Conservation (phyloP, 2,329 filamentous ascomycete genomes). For the Emmonsiellopsis sp. region DNA sequence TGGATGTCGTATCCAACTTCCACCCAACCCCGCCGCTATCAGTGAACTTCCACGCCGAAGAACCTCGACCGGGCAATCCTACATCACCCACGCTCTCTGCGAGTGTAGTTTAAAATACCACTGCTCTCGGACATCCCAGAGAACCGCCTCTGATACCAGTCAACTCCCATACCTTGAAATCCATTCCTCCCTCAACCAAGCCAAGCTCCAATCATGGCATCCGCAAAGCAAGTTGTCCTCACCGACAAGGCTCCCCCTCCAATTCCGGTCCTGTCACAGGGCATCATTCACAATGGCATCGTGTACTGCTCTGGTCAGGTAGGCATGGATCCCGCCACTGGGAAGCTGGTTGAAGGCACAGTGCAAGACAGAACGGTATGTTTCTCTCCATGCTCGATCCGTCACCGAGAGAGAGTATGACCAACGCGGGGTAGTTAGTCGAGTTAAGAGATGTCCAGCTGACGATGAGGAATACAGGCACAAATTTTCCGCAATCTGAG, state of each 20-base stretch:
- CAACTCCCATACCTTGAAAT: neutral
- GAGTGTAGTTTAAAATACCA: neutral
- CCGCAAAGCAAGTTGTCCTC: constrained; percentile 31
- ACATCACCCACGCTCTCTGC: no score
- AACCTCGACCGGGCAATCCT: no score
- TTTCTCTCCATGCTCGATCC: no score
- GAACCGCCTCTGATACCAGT: neutral
- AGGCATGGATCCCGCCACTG: constrained; percentile 47
- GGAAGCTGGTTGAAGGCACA: constrained; percentile 45
- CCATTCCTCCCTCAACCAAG: neutral
- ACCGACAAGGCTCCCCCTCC: constrained; percentile 43
- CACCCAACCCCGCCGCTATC: no score
- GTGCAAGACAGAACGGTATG: constrained; percentile 11
- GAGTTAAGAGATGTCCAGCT: neutral
- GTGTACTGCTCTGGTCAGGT: constrained; percentile 63
- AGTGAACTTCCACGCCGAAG: no score
- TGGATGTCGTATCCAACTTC: no score
- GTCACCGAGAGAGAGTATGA: no score
- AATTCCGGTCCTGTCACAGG: constrained; percentile 50
- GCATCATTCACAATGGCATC: constrained; percentile 53
- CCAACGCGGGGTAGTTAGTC: no score
- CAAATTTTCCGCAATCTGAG: constrained; percentile 51
- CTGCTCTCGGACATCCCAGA: neutral
- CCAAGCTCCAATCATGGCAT: constrained; percentile 17
- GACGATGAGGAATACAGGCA: neutral